Evolutionary conservation across 306 rosid species (phyloP).

Genomic region (Dryas alaskensis): DNA sequence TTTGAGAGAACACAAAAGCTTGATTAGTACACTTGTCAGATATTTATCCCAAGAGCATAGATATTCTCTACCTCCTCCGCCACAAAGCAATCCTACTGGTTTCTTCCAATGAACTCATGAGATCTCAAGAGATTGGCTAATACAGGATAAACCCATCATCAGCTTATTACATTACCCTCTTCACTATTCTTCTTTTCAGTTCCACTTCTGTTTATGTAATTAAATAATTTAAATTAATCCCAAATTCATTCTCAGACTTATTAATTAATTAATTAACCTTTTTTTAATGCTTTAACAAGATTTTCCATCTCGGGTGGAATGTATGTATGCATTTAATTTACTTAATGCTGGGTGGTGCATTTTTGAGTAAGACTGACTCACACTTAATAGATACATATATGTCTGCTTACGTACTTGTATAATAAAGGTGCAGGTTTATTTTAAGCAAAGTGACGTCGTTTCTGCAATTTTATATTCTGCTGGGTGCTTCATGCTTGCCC

Average conservation of each 20-base stretch:
- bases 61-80: constrained; percentile 2
- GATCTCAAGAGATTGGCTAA: constrained; percentile 21
- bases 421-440: constrained; percentile 34
- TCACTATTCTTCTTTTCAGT: not conserved
- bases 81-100: not conserved
- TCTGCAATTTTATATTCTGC: constrained; percentile 10
- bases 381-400: constrained; percentile 28
- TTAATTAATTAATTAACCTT: not conserved
- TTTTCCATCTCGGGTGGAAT: constrained; percentile 33
- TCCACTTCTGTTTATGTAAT: constrained; percentile 26
- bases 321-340: constrained; percentile 8
- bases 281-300: constrained; percentile 23
- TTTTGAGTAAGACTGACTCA: constrained; percentile 33
- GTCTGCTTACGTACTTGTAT: constrained; percentile 47
- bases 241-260: not conserved
- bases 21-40: not conserved
- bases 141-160: constrained; percentile 25
- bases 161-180: not conserved
- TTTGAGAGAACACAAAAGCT: too few relatives aligned
- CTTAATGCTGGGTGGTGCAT: constrained; percentile 39
- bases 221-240: constrained; percentile 13
- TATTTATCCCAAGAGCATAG: not conserved
- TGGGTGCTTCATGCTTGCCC: constrained; percentile 21
- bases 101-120: constrained; percentile 9
- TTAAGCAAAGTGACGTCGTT: constrained; percentile 12